These are phyloP conservation scores for Pyracantha coccinea DNA, from an alignment of 331 rosid genomes.

Conservation along the genomic window DNA sequence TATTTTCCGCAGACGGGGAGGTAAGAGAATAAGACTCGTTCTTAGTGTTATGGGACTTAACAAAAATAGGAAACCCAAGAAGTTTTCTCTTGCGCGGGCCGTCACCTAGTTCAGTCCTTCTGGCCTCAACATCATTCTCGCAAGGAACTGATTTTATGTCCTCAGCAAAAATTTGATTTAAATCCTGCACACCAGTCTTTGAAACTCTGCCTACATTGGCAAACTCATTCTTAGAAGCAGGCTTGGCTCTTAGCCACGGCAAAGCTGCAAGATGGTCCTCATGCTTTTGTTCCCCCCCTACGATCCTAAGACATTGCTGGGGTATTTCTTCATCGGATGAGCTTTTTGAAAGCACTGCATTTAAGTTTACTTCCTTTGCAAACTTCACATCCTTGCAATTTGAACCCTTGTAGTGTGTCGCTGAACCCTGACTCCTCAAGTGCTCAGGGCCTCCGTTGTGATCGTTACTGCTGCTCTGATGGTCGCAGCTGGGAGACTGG, in stretches of 20 bases:
- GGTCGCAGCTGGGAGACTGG: slow-evolving; percentile 47
- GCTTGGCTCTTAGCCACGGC: slow-evolving; percentile 73
- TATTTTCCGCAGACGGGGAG: slow-evolving; percentile 33
- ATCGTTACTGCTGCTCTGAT: slow-evolving; percentile 35
- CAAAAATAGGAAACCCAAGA: slow-evolving; percentile 68
- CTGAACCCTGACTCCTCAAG: slow-evolving; percentile 30
- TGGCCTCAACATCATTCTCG: slow-evolving; percentile 29
- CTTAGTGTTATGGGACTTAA: slow-evolving; percentile 34
- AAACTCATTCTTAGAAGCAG: slow-evolving; percentile 20
- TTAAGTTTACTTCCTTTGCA: slow-evolving; percentile 52
- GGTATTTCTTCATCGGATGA: slow-evolving; percentile 31
- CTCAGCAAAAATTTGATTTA: slow-evolving; percentile 20
- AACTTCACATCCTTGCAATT: slow-evolving; percentile 38
- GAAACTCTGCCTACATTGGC: slow-evolving; percentile 30
- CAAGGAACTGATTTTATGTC: slow-evolving; percentile 29
- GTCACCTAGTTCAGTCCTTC: slow-evolving; percentile 34
- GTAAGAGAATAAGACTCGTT: slow-evolving; percentile 43
- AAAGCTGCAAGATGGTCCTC: slow-evolving; percentile 37
- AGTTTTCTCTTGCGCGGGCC: slow-evolving; percentile 38
- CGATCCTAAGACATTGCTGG: slow-evolving; percentile 20
- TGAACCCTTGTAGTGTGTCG: slow-evolving; percentile 36
- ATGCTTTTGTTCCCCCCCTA: slow-evolving; percentile 31
- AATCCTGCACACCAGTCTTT: slow-evolving; percentile 9
- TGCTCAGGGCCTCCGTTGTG: slow-evolving; percentile 33
- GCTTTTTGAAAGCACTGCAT: slow-evolving; percentile 45